Percentiles rank a stretch among this genome's conserved stretches.
These are phyloP conservation scores for Fonsecaea monophora DNA, from an alignment of 2,329 filamentous ascomycete species.

Conservation along the genomic window DNA sequence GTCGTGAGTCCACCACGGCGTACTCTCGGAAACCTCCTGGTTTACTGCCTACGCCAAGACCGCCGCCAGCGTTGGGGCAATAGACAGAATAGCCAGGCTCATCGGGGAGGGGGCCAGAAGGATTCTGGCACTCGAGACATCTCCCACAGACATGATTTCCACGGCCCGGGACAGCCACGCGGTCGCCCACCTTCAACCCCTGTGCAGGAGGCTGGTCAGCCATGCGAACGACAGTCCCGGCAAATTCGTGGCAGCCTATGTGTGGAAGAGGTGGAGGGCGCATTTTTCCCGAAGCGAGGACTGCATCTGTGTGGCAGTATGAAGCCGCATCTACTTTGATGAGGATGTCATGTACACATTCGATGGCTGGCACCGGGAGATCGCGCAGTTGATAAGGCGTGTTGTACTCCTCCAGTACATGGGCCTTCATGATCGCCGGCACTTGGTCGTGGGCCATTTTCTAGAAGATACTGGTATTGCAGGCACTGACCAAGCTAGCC, in stretches of 20 bases:
- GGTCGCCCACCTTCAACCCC: slow-evolving; percentile 18
- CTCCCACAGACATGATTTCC: slow-evolving; percentile 27
- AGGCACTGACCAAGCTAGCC: neutral
- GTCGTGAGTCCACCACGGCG: slow-evolving; percentile 39
- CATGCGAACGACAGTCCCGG: slow-evolving; percentile 50
- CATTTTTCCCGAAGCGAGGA: slow-evolving; percentile 48
- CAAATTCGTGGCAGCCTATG: slow-evolving; percentile 56
- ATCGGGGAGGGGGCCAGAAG: slow-evolving; percentile 24
- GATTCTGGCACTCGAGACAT: slow-evolving; percentile 25
- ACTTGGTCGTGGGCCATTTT: slow-evolving; percentile 14
- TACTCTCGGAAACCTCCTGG: slow-evolving; percentile 41
- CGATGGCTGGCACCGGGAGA: slow-evolving; percentile 47
- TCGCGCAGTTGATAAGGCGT: slow-evolving; percentile 34
- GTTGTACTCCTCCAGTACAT: slow-evolving; percentile 32
- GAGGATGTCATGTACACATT: slow-evolving; percentile 52
- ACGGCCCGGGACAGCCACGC: slow-evolving; percentile 24
- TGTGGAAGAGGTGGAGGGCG: slow-evolving; percentile 50
- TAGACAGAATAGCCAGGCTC: slow-evolving; percentile 46
- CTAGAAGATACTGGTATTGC: neutral
- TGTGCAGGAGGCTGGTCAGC: neutral
- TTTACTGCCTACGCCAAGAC: slow-evolving; percentile 53
- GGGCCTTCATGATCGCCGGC: slow-evolving; percentile 34
- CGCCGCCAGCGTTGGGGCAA: slow-evolving; percentile 54
- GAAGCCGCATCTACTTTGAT: slow-evolving; percentile 56
- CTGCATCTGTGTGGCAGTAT: slow-evolving; percentile 56